Base-by-base conservation (phyloP, 2,329 filamentous ascomycete genomes). In the Cladosporium sp. region DNA sequence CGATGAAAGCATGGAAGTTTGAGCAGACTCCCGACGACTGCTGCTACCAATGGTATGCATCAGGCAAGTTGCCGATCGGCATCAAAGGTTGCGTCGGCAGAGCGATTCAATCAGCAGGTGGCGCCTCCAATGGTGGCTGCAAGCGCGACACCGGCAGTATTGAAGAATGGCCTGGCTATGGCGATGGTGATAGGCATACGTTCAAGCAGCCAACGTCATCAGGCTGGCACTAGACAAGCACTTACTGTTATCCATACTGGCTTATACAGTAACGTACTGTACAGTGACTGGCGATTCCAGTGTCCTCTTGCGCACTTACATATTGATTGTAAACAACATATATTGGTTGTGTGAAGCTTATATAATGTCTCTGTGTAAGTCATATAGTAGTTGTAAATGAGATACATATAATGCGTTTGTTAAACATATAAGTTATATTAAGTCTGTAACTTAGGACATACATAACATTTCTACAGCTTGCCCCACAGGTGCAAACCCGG, bases 41-140 rank as follows among this genome's bases (percentile, higher is more conserved):
- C 39, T 42, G 30, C 22, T 50, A 34, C 29, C 47, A 50, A 15
- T 50, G 47, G 47, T 50, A 43, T 29, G 37, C 47, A 6, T 12
- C 27, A 8, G 38, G 37, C 2, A 11, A 29, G 3, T 22, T 51
- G 22, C 41, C 42, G 4, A 34, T 50, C 3, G 47, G 47, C 13
- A 50, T 24, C 18, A 50, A 36, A 18, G 22, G 6, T 22, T 50
- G 47, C 15, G 47, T 50, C n/a, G 47, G 39, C 8, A n/a, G 29
- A 17, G 47, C 47, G 9, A 15, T 50, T 9, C 13, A 19, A 15
- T 32, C 37, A 0, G 47, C 39, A 4, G 47, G 47, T 2, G 39
- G 37, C 1, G 13, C 47, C 18, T 18, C 11, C 27, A 11, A 38
- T 8, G 47, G 47, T 13, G 24, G 36, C n/a, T 50, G 47, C 13